A percentile compares a stretch with the other conserved stretches of the same genome.
These are phyloP conservation scores for Albifimbria verrucaria DNA, from an alignment of 2,329 filamentous ascomycete species.

Conservation along the genomic window DNA sequence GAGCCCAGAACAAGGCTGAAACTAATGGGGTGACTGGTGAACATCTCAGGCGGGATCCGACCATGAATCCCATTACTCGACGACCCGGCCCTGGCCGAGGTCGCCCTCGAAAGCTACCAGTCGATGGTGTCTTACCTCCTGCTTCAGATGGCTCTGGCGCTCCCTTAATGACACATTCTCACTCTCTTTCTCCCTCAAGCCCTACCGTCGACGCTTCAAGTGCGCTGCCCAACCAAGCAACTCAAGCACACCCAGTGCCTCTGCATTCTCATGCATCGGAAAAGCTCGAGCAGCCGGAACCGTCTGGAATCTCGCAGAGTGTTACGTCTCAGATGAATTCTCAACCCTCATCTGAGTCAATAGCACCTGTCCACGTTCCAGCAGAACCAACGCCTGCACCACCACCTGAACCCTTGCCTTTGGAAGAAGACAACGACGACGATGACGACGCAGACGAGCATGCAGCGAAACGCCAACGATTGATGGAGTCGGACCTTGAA, in stretches of 20 bases:
- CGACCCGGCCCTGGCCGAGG: slow-evolving; percentile 57
- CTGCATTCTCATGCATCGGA: not conserved
- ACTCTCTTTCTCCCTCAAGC: too few species aligned
- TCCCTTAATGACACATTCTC: not conserved
- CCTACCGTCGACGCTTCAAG: too few species aligned
- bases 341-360: not conserved
- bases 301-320: not conserved
- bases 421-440: slow-evolving; percentile 12
- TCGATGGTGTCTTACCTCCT: slow-evolving; percentile 1
- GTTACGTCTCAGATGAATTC: not conserved
- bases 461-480: slow-evolving; percentile 36
- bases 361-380: not conserved
- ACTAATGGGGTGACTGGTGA: slow-evolving; percentile 30
- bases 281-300: not conserved
- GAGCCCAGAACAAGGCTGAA: slow-evolving; percentile 53
- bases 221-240: not conserved
- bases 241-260: not conserved
- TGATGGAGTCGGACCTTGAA: slow-evolving; percentile 25
- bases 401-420: not conserved
- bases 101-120: slow-evolving; percentile 43
- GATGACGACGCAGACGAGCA: slow-evolving; percentile 31
- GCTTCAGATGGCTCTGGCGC: not conserved
- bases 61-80: slow-evolving; percentile 56
- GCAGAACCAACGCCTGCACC: not conserved
- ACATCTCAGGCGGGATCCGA: slow-evolving; percentile 44